Percentiles rank a stretch among this genome's conserved stretches.
Conservation (phyloP, 2,329 filamentous ascomycete species). For the Alternaria sp. region DNA sequence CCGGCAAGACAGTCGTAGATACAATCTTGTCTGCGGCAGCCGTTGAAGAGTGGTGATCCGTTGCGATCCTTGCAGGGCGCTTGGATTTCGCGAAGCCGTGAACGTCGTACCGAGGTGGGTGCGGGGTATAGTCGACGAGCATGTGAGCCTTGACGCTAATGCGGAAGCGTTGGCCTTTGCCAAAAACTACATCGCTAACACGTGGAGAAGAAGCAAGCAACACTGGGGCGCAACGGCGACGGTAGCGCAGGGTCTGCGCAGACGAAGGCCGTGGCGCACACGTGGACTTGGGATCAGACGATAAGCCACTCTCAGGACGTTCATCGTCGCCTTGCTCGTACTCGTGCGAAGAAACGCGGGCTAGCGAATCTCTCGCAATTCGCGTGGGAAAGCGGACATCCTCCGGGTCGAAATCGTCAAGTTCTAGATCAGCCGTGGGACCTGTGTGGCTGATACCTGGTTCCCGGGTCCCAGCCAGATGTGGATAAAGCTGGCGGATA, state of each 20-base stretch:
- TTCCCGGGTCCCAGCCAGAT: conserved; percentile 42
- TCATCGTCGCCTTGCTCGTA: conserved; percentile 28
- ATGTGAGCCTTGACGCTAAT: conserved; percentile 55
- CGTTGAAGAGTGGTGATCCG: conserved; percentile 7
- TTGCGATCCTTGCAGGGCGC: conserved; percentile 18
- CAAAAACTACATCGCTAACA: conserved; percentile 57
- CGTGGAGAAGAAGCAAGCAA: conserved; percentile 55
- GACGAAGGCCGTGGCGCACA: conserved; percentile 42
- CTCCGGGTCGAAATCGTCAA: conserved; percentile 50
- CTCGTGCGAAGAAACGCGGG: conserved; percentile 28
- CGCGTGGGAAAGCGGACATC: conserved; percentile 47
- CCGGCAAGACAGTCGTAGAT: conserved; percentile 10
- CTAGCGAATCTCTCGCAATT: conserved; percentile 19
- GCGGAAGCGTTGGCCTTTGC: conserved; percentile 52
- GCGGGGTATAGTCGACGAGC: conserved; percentile 53
- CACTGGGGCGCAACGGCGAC: conserved; percentile 57
- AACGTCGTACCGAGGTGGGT: conserved; percentile 56
- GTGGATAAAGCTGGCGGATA: conserved; percentile 57
- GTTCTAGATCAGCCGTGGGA: conserved; percentile 38
- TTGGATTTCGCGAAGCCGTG: conserved; percentile 47
- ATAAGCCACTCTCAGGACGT: conserved; percentile 25
- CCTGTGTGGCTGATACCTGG: conserved; percentile 19
- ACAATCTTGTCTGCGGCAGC: conserved; percentile 8
- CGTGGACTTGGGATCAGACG: conserved; percentile 44
- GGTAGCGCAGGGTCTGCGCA: conserved; percentile 55